phyloP scores from a whole-genome alignment of 495 filamentous ascomycete species.

The Aspergillus homomorphus region DNA sequence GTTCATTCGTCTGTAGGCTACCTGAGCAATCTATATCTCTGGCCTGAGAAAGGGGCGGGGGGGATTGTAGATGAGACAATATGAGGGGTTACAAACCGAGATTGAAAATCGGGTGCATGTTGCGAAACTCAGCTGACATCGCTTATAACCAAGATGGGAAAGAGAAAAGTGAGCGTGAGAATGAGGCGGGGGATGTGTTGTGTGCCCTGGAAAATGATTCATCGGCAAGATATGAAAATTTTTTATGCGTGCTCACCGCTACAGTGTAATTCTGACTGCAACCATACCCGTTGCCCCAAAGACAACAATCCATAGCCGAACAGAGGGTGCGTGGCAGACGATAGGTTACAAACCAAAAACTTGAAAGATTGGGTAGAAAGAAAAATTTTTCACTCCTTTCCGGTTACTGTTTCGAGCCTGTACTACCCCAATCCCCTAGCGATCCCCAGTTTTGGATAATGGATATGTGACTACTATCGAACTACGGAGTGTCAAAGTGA shows the following conservation, averaged over 20 bases:
- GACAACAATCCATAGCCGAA: neutral
- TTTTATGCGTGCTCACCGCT: neutral
- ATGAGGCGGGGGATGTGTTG: neutral
- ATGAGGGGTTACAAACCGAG: neutral
- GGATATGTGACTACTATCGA: neutral
- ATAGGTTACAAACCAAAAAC: neutral
- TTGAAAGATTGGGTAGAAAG: neutral
- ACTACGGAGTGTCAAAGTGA: neutral
- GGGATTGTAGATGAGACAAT: too few relatives aligned
- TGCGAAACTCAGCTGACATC: neutral
- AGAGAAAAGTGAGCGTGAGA: neutral
- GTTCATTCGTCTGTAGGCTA: neutral
- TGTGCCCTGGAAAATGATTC: neutral
- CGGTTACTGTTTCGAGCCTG: neutral
- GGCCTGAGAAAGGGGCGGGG: too few relatives aligned
- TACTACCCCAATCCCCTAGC: neutral
- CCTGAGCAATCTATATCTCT: neutral
- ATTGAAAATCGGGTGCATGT: neutral
- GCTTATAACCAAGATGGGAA: neutral
- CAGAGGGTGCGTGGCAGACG: neutral
- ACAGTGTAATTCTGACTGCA: too few relatives aligned
- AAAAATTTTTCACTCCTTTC: neutral
- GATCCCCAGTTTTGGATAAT: neutral
- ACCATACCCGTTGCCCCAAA: too few relatives aligned
- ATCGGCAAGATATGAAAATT: neutral